A percentile compares a stretch with the other conserved stretches of the same genome.
Evolutionary conservation across 495 filamentous ascomycete species (phyloP).

Genomic region (Penicillium cataractarum): DNA sequence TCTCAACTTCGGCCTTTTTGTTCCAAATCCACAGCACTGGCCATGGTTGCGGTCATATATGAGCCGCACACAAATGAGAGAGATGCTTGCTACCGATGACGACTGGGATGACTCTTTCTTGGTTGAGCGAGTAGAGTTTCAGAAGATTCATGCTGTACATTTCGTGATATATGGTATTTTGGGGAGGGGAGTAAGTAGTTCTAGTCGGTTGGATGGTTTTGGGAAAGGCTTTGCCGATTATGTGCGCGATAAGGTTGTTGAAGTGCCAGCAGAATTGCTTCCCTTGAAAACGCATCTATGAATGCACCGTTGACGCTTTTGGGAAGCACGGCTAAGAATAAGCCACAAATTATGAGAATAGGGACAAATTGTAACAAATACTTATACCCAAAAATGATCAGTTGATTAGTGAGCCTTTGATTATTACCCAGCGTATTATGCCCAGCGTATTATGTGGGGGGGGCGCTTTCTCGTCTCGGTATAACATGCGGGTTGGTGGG

Average conservation of each 20-base stretch:
- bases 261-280: background rate
- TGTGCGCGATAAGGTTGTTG: background rate
- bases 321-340: too few species aligned
- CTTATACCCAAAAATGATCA: too few species aligned
- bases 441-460: too few species aligned
- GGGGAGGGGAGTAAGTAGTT: background rate
- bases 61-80: conserved; percentile 36
- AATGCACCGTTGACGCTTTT: too few species aligned
- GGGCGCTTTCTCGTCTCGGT: too few species aligned
- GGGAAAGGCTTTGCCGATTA: background rate
- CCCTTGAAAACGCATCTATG: background rate
- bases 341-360: background rate
- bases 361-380: background rate
- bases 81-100: conserved; percentile 35
- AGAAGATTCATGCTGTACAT: background rate
- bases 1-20: conserved; percentile 54
- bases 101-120: conserved; percentile 32
- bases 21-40: conserved; percentile 39
- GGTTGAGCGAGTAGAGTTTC: conserved; percentile 1
- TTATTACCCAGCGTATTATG: too few species aligned
- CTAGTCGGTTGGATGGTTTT: background rate
- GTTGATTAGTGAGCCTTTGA: too few species aligned
- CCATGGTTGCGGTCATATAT: conserved; percentile 51
- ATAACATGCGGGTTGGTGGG: too few species aligned
- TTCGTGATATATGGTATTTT: background rate